phyloP scores from a whole-genome alignment of 2,329 filamentous ascomycete species.

The Xylaria sp. region DNA sequence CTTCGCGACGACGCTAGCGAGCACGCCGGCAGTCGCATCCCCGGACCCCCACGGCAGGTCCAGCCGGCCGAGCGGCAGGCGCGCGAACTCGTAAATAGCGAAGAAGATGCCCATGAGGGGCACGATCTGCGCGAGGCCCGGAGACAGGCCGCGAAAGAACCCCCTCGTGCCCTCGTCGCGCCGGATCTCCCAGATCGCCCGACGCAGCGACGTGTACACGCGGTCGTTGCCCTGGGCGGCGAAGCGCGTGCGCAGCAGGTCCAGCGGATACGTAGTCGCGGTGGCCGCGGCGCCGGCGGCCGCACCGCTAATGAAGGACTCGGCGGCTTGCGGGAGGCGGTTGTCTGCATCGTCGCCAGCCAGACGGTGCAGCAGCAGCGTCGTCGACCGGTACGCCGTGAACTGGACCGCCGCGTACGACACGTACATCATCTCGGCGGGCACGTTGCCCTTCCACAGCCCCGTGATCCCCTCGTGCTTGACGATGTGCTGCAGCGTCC shows the following conservation, averaged over 20 bases:
- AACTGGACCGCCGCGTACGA: conserved; percentile 92
- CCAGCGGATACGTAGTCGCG: conserved; percentile 87
- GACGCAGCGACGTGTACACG: conserved; percentile 78
- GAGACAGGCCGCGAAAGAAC: conserved; percentile 88
- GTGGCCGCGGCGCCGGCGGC: conserved; percentile 85
- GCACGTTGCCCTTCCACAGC: conserved; percentile 98
- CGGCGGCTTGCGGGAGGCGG: conserved; percentile 71
- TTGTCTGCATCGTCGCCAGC: conserved; percentile 47
- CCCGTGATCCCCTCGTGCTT: conserved; percentile 83
- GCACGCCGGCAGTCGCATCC: conserved; percentile 83
- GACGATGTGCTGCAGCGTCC: conserved; percentile 81
- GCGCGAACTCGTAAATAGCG: conserved; percentile 82
- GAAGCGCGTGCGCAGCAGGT: conserved; percentile 92
- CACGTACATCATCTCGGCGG: conserved; percentile 93
- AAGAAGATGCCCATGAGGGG: conserved; percentile 99
- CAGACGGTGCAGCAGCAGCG: conserved; percentile 71
- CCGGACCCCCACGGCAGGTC: conserved; percentile 77
- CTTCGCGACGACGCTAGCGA: conserved; percentile 85
- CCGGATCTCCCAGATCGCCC: conserved; percentile 78
- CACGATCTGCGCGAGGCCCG: conserved; percentile 86
- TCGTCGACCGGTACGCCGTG: conserved; percentile 82
- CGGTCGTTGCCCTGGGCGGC: conserved; percentile 88
- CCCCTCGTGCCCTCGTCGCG: conserved; percentile 79
- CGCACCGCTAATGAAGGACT: conserved; percentile 87
- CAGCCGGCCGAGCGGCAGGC: conserved; percentile 66